Evolutionary conservation across 345 rosid species (phyloP), one percentile per base, ranked within the genome.

Genomic region (Aegle marmelos): DNA sequence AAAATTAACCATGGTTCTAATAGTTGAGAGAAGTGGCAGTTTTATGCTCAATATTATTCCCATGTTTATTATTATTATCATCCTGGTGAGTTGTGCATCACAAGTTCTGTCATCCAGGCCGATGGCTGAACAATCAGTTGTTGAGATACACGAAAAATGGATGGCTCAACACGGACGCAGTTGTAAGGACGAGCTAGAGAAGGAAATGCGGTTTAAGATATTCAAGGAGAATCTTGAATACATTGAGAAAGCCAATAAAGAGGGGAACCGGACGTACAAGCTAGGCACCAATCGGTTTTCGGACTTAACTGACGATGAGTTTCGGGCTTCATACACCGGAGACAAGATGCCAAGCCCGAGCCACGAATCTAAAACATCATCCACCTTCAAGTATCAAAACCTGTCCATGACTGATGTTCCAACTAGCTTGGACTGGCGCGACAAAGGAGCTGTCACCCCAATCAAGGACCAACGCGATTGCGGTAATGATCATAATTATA

Each of bases 231-330:
- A 84, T 54, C 50, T 81, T 58, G 75, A 82, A 66, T 73, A 66
- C 60, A 73, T 85, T n/a, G 82, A 87, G 19, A 57, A 79, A 27
- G 69, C 57, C 54, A 82, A 87, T 30, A 80, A 75, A 27, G 80
- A 79, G 24, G 71, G 24, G 34, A 82, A 79, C 61, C 74, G 60
- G 27, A 78, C 90, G 21, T 90, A 80, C 79, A 83, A 82, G 69
- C 83, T 92, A 58, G 78, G 86, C 28, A 82, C 88, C 70, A 91
- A 91, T 76, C 68, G 72, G 71, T 92, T 89, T 76, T 80, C 91
- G 0, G 95, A 91, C 80, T 31, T 74, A 70, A 85, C 85, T 0
- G 14, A 81, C 21, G 92, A 87, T 9, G 97, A 91, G 78, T 91
- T 57, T 31, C 2, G 13, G 9, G 75, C 74, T 1, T 16, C 54